A percentile compares a stretch with the other conserved stretches of the same genome.
phyloP scores from a whole-genome alignment of 345 rosid genomes.

The Excoecaria agallocha region DNA sequence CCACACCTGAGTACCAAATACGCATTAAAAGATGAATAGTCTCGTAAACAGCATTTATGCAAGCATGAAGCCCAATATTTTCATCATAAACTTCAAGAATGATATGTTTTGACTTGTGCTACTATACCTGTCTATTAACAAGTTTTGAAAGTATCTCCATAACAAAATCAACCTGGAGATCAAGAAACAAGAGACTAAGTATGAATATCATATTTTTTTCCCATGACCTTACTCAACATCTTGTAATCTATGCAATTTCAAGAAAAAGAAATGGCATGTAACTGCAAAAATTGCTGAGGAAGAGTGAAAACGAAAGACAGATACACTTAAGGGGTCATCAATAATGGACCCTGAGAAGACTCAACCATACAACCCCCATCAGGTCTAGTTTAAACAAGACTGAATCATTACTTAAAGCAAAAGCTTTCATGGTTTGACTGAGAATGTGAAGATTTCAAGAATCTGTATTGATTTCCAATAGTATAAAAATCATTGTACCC shows the following conservation, averaged over 20 bases:
- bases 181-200: not conserved
- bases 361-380: not conserved
- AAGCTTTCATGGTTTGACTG: not conserved
- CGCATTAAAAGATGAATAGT: not conserved
- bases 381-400: not conserved
- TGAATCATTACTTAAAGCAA: not conserved
- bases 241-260: not conserved
- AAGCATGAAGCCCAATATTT: conserved; percentile 10
- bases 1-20: conserved; percentile 62
- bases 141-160: conserved; percentile 95
- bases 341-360: not conserved
- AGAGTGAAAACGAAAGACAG: not conserved
- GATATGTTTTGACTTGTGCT: conserved; percentile 1
- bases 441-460: not conserved
- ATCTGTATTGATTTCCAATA: not conserved
- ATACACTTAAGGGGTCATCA: not conserved
- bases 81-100: conserved; percentile 11
- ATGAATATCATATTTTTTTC: not conserved
- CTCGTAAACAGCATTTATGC: too few species aligned
- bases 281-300: not conserved
- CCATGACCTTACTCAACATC: conserved; percentile 1
- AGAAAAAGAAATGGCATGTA: not conserved
- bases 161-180: conserved; percentile 81
- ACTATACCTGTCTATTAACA: conserved; percentile 76
- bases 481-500: too few species aligned